Evolutionary conservation across 345 rosid genomes (phyloP), one percentile per base, ranked within the genome.

Genomic region (Eucalyptus sp.): DNA sequence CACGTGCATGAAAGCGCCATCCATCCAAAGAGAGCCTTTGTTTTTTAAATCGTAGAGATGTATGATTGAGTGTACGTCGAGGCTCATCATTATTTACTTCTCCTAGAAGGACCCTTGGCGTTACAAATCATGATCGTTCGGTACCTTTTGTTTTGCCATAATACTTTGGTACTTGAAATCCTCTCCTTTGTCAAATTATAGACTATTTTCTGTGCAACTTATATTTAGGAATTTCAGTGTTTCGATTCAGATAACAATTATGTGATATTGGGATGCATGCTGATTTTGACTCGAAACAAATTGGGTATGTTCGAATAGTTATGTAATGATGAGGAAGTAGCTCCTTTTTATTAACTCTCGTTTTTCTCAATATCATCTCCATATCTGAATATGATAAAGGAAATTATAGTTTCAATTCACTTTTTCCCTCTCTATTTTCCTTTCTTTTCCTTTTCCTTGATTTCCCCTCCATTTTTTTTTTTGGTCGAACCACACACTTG

Each of bases 351-450:
- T 68, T 4, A 66, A 37, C 6, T 12, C 18, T 33, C 25, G 6
- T 10, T 33, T 18, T 13, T 68, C 12, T 15, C 7, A 13, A 16
- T 31, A 16, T 16, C 80, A 31, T 68, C 7, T 31, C 13, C 5
- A 4, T 1, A 66, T 20, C 12, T 2, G 2, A 18, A 33, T 6
- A 17, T 5, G 6, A 68, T 1, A 2, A 33, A 71, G 4, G 7
- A 33, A 71, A 18, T 33, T 17, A 37, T 2, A 8, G 11, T 37
- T 71, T 3, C 13, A 33, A 3, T 18, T 18, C 46, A 15, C 13
- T 33, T 37, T 64, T 71, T 64, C 18, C 15, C 33, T n/a, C 10
- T 14, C 20, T 10, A 14, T 14, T 29, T 64, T 14, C 37, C 10
- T n/a, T 64, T 64, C 5, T n/a, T 31, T n/a, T 64, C 10, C 5